Conservation (phyloP, 1,284 basidiomycete genomes). For the Papiliotrema laurentii region DNA sequence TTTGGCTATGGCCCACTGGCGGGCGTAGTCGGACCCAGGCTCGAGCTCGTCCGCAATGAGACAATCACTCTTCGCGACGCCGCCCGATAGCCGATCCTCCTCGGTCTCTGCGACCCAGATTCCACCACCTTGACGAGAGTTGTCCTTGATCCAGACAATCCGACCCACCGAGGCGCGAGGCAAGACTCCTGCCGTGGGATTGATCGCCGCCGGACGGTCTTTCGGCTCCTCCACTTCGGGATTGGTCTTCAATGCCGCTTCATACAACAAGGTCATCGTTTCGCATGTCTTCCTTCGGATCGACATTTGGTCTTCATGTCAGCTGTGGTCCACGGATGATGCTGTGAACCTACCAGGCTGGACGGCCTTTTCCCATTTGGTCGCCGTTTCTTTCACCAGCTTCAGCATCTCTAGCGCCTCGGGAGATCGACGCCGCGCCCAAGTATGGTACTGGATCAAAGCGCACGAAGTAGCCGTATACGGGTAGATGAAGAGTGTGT, state of each 20-base stretch:
- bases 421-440: conserved; percentile 73
- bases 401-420: conserved; percentile 68
- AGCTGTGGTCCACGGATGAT: neutral
- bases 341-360: conserved; percentile 38
- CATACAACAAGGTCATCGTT: conserved; percentile 87
- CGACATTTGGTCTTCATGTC: conserved; percentile 69
- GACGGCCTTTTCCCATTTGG: conserved; percentile 67
- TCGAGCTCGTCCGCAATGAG: conserved; percentile 1
- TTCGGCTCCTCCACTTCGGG: conserved; percentile 27
- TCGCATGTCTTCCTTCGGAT: conserved; percentile 71
- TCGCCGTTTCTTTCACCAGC: conserved; percentile 73
- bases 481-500: conserved; percentile 77
- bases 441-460: conserved; percentile 90
- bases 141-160: conserved; percentile 36
- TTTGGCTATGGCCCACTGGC: conserved; percentile 1
- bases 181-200: conserved; percentile 51
- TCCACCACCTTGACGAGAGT: conserved; percentile 67
- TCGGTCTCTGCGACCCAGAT: conserved; percentile 64
- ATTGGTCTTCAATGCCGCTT: conserved; percentile 72
- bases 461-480: conserved; percentile 88
- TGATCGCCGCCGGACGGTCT: conserved; percentile 40
- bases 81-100: conserved; percentile 31
- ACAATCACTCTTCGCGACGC: neutral
- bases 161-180: conserved; percentile 36
- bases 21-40: neutral